A percentile compares a stretch with the other conserved stretches of the same genome.
Evolutionary conservation across 345 rosid species (phyloP).

Genomic region (Heritiera fomes): DNA sequence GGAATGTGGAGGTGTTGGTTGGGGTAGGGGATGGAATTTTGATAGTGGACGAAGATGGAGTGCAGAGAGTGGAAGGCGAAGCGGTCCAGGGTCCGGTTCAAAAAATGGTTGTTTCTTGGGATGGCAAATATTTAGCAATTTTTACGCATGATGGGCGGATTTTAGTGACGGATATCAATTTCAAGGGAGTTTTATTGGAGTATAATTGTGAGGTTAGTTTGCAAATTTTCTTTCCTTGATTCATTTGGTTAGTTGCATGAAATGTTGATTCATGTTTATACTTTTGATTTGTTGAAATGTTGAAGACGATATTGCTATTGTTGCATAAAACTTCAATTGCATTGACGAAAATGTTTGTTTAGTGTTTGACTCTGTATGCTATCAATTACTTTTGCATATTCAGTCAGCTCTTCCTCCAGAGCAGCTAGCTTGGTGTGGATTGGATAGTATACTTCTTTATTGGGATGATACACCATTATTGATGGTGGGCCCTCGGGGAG

Average conservation of each 20-base stretch:
- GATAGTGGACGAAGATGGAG: slow-evolving; percentile 82
- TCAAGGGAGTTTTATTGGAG: slow-evolving; percentile 48
- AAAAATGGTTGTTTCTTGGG: slow-evolving; percentile 78
- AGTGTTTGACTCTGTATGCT: background rate
- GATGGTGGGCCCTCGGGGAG: slow-evolving; percentile 95
- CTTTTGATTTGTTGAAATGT: too few relatives aligned
- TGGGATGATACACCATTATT: slow-evolving; percentile 83
- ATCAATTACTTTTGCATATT: slow-evolving; percentile 17
- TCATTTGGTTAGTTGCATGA: too few relatives aligned
- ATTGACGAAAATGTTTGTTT: too few relatives aligned
- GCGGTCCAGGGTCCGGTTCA: slow-evolving; percentile 62
- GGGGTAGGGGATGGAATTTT: slow-evolving; percentile 59
- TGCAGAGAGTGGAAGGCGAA: slow-evolving; percentile 53
- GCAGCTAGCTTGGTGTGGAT: slow-evolving; percentile 98
- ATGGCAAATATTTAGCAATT: slow-evolving; percentile 76
- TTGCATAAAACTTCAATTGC: too few relatives aligned
- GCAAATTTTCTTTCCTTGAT: too few relatives aligned
- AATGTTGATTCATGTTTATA: too few relatives aligned
- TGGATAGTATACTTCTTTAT: slow-evolving; percentile 86
- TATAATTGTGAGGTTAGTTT: slow-evolving; percentile 72
- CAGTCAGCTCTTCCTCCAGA: slow-evolving; percentile 96
- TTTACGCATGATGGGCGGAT: slow-evolving; percentile 86
- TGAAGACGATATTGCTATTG: too few relatives aligned
- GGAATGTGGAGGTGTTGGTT: slow-evolving; percentile 76
- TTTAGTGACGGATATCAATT: slow-evolving; percentile 62